Evolutionary conservation across 306 rosid species (phyloP).

Genomic region (Oxytropis ochrocephala): DNA sequence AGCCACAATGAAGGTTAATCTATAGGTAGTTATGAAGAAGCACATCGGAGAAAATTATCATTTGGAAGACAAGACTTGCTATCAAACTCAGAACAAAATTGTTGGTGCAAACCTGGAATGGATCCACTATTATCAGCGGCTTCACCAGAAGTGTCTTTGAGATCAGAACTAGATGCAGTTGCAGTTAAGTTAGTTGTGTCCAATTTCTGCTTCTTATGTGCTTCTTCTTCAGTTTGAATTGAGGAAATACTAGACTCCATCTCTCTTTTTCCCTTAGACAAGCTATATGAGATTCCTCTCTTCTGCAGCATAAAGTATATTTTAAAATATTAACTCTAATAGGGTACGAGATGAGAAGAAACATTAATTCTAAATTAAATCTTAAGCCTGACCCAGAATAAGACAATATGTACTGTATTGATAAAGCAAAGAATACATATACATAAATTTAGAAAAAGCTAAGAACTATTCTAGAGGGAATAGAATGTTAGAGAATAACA

Average conservation of each 20-base stretch:
- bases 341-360: neutral
- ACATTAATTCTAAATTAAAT: neutral
- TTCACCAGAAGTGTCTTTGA: slow-evolving; percentile 19
- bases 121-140: slow-evolving; percentile 17
- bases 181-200: slow-evolving; percentile 15
- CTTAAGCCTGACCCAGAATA: neutral
- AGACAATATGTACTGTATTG: neutral
- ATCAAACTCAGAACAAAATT: neutral
- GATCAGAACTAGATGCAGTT: neutral
- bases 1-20: neutral
- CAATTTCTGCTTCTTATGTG: slow-evolving; percentile 27
- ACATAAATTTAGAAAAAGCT: neutral
- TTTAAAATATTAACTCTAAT: neutral
- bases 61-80: neutral
- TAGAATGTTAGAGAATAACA: slow-evolving; percentile 1
- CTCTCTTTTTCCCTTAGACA: slow-evolving; percentile 56
- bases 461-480: neutral
- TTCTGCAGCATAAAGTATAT: slow-evolving; percentile 39
- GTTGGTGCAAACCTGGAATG: slow-evolving; percentile 49
- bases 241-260: slow-evolving; percentile 3
- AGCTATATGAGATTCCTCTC: slow-evolving; percentile 46
- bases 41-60: neutral
- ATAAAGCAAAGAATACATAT: neutral
- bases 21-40: neutral
- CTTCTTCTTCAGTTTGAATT: slow-evolving; percentile 12